Percentiles rank a stretch among this genome's conserved stretches.
These are phyloP conservation scores for Verticillium longisporum DNA, from an alignment of 2,329 filamentous ascomycete species.

Conservation along the genomic window DNA sequence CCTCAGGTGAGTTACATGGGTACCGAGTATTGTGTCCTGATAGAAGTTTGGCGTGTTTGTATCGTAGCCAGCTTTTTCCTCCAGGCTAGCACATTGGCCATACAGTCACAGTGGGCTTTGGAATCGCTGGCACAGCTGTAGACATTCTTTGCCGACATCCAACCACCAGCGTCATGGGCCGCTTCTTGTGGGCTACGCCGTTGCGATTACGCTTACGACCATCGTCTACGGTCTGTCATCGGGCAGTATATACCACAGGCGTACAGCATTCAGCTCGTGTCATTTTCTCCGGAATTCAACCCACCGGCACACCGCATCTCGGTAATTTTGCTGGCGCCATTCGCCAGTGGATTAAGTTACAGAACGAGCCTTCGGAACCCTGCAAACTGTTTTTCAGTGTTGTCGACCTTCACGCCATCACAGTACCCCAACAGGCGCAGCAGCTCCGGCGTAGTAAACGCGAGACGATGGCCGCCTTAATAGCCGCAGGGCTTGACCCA, in stretches of 20 bases:
- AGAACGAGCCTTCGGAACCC: slow-evolving; percentile 50
- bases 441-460: slow-evolving; percentile 58
- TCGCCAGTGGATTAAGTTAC: slow-evolving; percentile 76
- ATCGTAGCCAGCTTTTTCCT: too few species aligned
- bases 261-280: slow-evolving; percentile 25
- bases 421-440: slow-evolving; percentile 59
- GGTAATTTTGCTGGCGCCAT: slow-evolving; percentile 94
- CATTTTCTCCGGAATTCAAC: slow-evolving; percentile 95
- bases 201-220: not conserved
- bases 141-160: not conserved
- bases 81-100: too few species aligned
- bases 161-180: not conserved
- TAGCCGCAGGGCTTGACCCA: slow-evolving; percentile 80
- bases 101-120: too few species aligned
- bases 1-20: too few species aligned
- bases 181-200: not conserved
- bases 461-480: slow-evolving; percentile 70
- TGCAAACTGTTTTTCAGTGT: slow-evolving; percentile 75
- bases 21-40: too few species aligned
- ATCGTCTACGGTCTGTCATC: not conserved
- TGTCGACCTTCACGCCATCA: slow-evolving; percentile 92
- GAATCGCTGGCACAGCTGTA: not conserved
- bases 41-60: too few species aligned
- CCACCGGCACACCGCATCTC: slow-evolving; percentile 86
- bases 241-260: not conserved